These are phyloP conservation scores for Botrytis medusae DNA, from an alignment of 2,329 filamentous ascomycete genomes.

Conservation along the genomic window DNA sequence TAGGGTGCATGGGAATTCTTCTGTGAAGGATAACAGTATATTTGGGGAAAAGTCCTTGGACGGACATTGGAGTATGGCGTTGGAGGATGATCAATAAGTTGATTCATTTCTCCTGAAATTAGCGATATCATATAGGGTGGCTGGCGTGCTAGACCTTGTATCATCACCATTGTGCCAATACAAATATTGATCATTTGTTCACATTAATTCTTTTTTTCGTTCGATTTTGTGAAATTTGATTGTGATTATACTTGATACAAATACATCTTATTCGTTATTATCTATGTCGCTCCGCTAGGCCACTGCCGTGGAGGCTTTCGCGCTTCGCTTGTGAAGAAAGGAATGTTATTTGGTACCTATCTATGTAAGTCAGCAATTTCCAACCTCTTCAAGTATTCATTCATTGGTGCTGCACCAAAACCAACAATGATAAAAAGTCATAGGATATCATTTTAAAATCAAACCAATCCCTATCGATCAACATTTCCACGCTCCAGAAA, in stretches of 20 bases:
- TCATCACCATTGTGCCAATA: slow-evolving; percentile 8
- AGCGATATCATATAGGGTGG: neutral
- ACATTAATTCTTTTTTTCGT: neutral
- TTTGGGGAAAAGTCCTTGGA: slow-evolving; percentile 34
- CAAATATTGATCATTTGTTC: neutral
- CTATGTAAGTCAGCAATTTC: neutral
- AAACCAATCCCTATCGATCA: neutral
- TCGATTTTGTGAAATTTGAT: neutral
- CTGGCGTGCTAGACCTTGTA: slow-evolving; percentile 8
- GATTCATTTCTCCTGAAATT: slow-evolving; percentile 6
- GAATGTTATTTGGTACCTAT: neutral
- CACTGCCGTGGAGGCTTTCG: neutral
- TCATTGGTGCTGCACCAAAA: neutral
- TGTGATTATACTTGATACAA: neutral
- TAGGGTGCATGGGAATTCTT: slow-evolving; percentile 15
- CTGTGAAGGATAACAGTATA: slow-evolving; percentile 23
- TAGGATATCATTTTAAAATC: neutral
- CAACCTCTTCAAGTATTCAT: neutral
- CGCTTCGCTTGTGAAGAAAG: neutral
- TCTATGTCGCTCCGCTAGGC: neutral
- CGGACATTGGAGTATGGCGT: slow-evolving; percentile 37
- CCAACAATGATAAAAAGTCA: no score
- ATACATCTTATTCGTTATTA: neutral
- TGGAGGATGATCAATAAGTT: slow-evolving; percentile 25
- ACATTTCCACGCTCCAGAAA: neutral